phyloP scores from a whole-genome alignment of 345 rosid genomes.

The Eucalyptus marginata region DNA sequence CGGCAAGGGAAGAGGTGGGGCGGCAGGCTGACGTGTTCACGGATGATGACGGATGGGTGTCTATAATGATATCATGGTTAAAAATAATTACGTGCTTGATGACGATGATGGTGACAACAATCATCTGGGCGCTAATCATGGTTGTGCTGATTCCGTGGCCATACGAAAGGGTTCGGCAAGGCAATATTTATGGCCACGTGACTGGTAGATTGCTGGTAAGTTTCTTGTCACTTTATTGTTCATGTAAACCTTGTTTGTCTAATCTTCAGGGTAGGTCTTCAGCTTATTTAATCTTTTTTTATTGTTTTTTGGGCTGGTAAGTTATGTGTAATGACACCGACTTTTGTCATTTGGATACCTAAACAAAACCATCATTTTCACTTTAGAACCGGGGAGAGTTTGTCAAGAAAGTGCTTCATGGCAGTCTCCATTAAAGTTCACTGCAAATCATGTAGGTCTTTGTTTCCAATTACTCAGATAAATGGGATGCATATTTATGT shows the following conservation, averaged over 20 bases:
- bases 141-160: constrained; percentile 43
- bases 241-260: not conserved
- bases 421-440: not conserved
- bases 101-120: constrained; percentile 34
- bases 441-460: not conserved
- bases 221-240: not conserved
- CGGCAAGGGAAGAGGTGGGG: not conserved
- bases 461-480: not conserved
- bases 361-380: not conserved
- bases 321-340: not conserved
- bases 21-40: not conserved
- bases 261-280: not conserved
- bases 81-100: constrained; percentile 29
- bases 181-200: constrained; percentile 41
- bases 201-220: constrained; percentile 50
- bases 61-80: constrained; percentile 15
- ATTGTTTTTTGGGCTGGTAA: not conserved
- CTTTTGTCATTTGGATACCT: not conserved
- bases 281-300: not conserved
- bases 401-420: not conserved
- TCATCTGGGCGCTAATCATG: constrained; percentile 31
- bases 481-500: not conserved
- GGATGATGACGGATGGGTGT: constrained; percentile 32
- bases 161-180: constrained; percentile 28
- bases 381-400: not conserved